These are phyloP conservation scores for Tuber umbilicatum DNA, from an alignment of 495 filamentous ascomycete genomes.

Conservation along the genomic window DNA sequence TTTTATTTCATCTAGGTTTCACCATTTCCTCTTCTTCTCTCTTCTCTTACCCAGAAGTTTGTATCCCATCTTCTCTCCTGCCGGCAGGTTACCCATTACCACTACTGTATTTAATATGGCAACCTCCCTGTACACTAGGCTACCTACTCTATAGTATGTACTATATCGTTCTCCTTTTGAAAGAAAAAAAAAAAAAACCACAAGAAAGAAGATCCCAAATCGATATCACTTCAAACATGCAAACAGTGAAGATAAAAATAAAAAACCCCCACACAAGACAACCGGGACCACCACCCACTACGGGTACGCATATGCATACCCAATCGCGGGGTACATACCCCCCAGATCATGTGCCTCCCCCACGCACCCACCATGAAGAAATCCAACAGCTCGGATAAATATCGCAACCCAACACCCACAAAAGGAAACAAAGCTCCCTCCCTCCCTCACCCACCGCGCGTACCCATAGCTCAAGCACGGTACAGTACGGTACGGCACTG, in stretches of 20 bases:
- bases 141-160: not conserved
- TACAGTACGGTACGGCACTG: no score
- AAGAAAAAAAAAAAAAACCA: not conserved
- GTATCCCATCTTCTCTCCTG: not conserved
- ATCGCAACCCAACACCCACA: not conserved
- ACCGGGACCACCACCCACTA: not conserved
- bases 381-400: not conserved
- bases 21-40: not conserved
- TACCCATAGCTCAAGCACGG: no score
- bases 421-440: not conserved
- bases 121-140: not conserved
- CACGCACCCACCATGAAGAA: not conserved
- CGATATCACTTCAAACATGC: not conserved
- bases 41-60: not conserved
- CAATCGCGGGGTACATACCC: not conserved
- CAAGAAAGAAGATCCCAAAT: not conserved
- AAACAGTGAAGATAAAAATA: not conserved
- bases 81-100: not conserved
- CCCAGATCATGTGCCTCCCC: not conserved
- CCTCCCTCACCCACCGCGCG: no score
- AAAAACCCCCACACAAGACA: not conserved
- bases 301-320: not conserved
- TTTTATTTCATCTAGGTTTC: not conserved
- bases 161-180: not conserved
- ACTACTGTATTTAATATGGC: not conserved